Conservation (phyloP, 441 rosid species). For the Aquilaria agallochum region DNA sequence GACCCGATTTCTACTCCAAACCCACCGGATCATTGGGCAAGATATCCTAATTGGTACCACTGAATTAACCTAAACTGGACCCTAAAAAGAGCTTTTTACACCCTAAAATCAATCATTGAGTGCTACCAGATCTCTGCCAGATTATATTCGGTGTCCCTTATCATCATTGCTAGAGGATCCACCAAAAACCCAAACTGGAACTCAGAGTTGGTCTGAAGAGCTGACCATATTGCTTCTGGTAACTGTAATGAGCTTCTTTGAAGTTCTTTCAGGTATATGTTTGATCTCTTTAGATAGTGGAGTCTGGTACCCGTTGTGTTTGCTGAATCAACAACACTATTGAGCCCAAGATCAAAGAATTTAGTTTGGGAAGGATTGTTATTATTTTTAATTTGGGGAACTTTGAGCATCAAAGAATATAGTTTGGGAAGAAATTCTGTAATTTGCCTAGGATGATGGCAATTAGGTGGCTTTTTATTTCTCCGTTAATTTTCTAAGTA, state of each 20-base stretch:
- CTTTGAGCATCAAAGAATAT: no score
- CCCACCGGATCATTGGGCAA: constrained; percentile 33
- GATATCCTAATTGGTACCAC: constrained; percentile 27
- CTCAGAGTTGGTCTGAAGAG: not conserved
- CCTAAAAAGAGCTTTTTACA: constrained; percentile 28
- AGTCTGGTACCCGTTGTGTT: constrained; percentile 35
- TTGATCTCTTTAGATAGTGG: constrained; percentile 53
- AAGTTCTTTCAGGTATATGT: constrained; percentile 6
- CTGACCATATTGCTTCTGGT: no score
- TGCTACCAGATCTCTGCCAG: constrained; percentile 86
- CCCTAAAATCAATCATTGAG: constrained; percentile 42
- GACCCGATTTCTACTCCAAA: constrained; percentile 32
- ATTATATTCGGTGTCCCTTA: constrained; percentile 51
- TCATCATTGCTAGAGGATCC: constrained; percentile 79
- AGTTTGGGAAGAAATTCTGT: no score
- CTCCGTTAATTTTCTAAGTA: no score
- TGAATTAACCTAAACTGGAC: constrained; percentile 28
- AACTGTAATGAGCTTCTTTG: no score
- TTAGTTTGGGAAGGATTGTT: no score
- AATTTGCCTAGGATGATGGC: no score
- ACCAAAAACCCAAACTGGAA: constrained; percentile 16
- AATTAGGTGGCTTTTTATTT: no score
- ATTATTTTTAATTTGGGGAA: no score
- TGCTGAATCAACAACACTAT: not conserved
- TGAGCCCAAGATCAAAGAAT: no score